Conservation (phyloP, 371 early-diverging fungal species). For the Mortierella sp. region DNA sequence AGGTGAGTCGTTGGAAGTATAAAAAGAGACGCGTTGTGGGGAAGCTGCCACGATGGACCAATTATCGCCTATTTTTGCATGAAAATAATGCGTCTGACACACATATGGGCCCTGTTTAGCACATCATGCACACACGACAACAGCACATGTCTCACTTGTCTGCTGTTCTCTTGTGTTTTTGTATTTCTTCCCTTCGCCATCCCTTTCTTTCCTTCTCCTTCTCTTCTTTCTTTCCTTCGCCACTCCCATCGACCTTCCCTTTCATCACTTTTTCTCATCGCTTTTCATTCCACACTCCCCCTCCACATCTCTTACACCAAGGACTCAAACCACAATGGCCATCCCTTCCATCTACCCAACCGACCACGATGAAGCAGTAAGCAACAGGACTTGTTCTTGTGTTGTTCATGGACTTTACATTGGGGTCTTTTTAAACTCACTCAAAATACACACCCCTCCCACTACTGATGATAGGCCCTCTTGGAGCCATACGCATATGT, state of each 20-base stretch:
- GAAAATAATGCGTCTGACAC: neutral
- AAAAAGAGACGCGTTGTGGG: neutral
- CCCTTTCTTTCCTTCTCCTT: neutral
- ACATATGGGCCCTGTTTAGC: too few species aligned
- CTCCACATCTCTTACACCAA: neutral
- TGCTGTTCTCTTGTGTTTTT: neutral
- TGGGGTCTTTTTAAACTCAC: neutral
- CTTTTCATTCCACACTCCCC: neutral
- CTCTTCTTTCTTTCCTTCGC: neutral
- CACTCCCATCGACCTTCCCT: neutral
- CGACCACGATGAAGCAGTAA: conserved; percentile 46
- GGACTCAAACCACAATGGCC: conserved; percentile 21
- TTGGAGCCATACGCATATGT: conserved; percentile 91
- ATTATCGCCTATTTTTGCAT: neutral
- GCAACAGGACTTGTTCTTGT: neutral
- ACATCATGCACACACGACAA: neutral
- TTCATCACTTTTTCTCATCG: neutral
- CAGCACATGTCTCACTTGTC: neutral
- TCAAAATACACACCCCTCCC: neutral
- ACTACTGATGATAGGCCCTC: conserved; percentile 62
- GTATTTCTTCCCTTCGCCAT: neutral
- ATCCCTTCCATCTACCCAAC: conserved; percentile 42
- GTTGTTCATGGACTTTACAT: neutral
- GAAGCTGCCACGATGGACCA: neutral
- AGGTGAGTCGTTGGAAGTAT: neutral